phyloP scores from a whole-genome alignment of 345 rosid species.

The Salix brachista region DNA sequence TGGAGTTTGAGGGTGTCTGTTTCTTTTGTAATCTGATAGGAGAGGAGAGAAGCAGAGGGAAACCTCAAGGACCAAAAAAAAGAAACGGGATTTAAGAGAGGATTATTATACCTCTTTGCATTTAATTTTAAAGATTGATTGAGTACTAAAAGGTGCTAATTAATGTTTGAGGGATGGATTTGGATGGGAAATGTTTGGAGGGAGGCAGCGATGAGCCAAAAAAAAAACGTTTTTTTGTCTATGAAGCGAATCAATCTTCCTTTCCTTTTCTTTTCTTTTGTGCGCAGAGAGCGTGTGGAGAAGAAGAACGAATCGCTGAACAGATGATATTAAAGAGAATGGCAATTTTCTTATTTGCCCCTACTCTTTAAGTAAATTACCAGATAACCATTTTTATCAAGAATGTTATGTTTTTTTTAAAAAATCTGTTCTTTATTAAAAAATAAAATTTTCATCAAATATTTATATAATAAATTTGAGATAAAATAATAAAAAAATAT shows the following conservation, averaged over 20 bases:
- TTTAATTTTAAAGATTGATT: background rate
- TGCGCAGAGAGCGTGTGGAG: background rate
- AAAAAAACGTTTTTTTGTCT: too few relatives aligned
- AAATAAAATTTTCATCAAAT: too few relatives aligned
- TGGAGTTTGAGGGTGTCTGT: background rate
- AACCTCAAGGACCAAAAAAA: background rate
- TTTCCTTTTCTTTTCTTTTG: background rate
- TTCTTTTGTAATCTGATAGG: background rate
- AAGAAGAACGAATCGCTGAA: background rate
- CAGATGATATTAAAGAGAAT: background rate
- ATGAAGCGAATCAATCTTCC: background rate
- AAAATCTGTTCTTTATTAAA: too few relatives aligned
- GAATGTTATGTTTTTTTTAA: background rate
- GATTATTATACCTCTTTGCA: background rate
- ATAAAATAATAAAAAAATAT: too few relatives aligned
- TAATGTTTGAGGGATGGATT: background rate
- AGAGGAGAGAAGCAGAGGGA: background rate
- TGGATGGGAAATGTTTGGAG: background rate
- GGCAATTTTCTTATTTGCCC: conserved; percentile 8
- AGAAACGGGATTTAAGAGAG: background rate
- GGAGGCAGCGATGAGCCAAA: background rate
- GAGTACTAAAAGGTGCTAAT: background rate
- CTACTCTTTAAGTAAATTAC: conserved; percentile 16
- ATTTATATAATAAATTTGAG: too few relatives aligned
- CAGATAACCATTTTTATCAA: background rate